phyloP scores from a whole-genome alignment of 805 yeast species.

The Wickerhamomyces strasburgensis region DNA sequence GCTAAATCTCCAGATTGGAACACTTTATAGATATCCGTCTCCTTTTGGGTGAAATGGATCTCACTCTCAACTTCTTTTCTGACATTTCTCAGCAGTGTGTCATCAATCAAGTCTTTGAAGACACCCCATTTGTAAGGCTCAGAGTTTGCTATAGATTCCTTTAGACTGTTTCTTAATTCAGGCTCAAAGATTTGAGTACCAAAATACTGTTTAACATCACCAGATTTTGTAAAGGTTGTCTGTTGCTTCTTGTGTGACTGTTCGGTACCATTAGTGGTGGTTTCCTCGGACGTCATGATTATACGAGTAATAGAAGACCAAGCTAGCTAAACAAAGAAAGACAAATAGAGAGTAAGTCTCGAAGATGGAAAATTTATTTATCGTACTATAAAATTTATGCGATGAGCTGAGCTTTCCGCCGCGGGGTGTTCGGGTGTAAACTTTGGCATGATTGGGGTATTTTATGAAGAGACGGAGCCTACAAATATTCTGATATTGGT shows the following conservation, averaged over 20 bases:
- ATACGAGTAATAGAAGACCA: no score
- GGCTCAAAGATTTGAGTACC: slow-evolving; percentile 44
- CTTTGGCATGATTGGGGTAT: background rate
- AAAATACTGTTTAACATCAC: slow-evolving; percentile 38
- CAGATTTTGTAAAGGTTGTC: slow-evolving; percentile 13
- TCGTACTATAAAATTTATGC: background rate
- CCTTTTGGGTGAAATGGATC: slow-evolving; percentile 89
- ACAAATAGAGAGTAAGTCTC: no score
- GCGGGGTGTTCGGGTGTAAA: background rate
- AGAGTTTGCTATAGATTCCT: slow-evolving; percentile 44
- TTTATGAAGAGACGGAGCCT: background rate
- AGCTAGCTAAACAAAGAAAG: no score
- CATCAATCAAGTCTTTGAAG: slow-evolving; percentile 67
- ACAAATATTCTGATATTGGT: no score
- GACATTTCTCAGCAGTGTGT: slow-evolving; percentile 69
- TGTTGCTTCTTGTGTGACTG: slow-evolving; percentile 7
- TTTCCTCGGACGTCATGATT: no score
- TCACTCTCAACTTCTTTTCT: slow-evolving; percentile 78
- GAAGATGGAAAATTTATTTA: no score
- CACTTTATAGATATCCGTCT: slow-evolving; percentile 94
- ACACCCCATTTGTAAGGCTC: slow-evolving; percentile 91
- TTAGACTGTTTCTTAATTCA: slow-evolving; percentile 35
- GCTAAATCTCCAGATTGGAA: slow-evolving; percentile 89
- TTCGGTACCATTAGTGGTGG: no score
- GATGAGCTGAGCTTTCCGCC: background rate